These are phyloP conservation scores for Dothiorella sarmentorum DNA, from an alignment of 2,329 filamentous ascomycete species.

Conservation along the genomic window DNA sequence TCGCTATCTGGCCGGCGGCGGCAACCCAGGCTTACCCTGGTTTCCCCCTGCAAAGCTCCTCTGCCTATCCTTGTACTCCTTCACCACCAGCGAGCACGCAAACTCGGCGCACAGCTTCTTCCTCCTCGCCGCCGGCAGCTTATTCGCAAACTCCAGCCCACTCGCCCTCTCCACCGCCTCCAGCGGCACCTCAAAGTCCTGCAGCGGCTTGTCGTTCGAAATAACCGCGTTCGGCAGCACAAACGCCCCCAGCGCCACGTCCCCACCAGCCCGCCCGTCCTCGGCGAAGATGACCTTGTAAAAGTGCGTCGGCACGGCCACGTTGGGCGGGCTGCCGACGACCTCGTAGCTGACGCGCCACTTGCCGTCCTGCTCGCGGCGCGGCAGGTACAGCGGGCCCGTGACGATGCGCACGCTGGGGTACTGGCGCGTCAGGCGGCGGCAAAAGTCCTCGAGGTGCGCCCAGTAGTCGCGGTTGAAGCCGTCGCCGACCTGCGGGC, in stretches of 20 bases:
- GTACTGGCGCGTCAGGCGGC: conserved; percentile 74
- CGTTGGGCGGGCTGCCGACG: conserved; percentile 86
- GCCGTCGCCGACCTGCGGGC: conserved; percentile 93
- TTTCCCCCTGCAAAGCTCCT: conserved; percentile 39
- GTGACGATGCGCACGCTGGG: conserved; percentile 89
- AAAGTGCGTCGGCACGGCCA: conserved; percentile 96
- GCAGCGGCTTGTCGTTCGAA: conserved; percentile 78
- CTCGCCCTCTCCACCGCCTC: conserved; percentile 90
- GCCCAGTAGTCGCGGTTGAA: conserved; percentile 99
- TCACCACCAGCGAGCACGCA: conserved; percentile 77
- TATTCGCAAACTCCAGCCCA: conserved; percentile 83
- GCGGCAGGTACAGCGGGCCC: conserved; percentile 88
- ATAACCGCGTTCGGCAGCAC: conserved; percentile 91
- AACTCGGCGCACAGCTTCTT: conserved; percentile 82
- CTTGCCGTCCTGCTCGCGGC: conserved; percentile 83
- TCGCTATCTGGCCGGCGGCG: neutral
- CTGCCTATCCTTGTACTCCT: conserved; percentile 68
- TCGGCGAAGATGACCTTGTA: conserved; percentile 99
- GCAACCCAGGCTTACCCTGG: conserved; percentile 22
- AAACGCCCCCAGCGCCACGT: conserved; percentile 85
- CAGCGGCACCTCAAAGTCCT: conserved; percentile 91
- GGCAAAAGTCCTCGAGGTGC: conserved; percentile 96
- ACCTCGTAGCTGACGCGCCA: conserved; percentile 96
- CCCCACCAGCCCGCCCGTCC: conserved; percentile 62
- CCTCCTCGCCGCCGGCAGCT: conserved; percentile 69